These are phyloP conservation scores for Tardiomyces digboiensis DNA, from an alignment of 1,139 yeast species.

Conservation along the genomic window DNA sequence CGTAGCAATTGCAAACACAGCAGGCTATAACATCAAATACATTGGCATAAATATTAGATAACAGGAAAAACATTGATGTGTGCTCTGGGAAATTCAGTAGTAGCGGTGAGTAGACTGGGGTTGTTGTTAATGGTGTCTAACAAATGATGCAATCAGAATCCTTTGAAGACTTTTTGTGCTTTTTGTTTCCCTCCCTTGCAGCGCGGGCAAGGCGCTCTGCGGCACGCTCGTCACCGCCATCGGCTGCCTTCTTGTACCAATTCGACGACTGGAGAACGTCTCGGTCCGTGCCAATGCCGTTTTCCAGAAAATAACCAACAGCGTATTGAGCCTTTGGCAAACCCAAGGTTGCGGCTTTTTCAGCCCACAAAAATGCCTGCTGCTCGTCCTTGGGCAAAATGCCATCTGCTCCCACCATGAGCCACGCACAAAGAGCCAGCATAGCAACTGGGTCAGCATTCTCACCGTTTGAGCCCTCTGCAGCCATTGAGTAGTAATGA, in stretches of 20 bases:
- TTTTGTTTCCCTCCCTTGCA: slow-evolving; percentile 9
- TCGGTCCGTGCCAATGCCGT: slow-evolving; percentile 76
- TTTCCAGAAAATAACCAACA: slow-evolving; percentile 73
- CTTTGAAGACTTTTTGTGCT: slow-evolving; percentile 28
- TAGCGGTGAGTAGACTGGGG: too few relatives aligned
- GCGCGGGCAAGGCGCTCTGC: slow-evolving; percentile 20
- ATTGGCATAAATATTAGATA: too few relatives aligned
- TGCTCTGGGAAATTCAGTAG: too few relatives aligned
- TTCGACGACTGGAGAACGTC: slow-evolving; percentile 48
- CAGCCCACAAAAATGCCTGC: slow-evolving; percentile 95
- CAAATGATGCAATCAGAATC: neutral
- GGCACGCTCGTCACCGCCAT: slow-evolving; percentile 67
- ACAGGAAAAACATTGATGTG: too few relatives aligned
- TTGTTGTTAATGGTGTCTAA: too few relatives aligned
- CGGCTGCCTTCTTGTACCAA: slow-evolving; percentile 75
- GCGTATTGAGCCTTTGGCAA: slow-evolving; percentile 82
- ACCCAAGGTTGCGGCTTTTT: slow-evolving; percentile 68
- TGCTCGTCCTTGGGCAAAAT: slow-evolving; percentile 66
- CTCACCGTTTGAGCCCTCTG: slow-evolving; percentile 36
- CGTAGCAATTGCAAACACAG: too few relatives aligned
- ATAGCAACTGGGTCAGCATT: slow-evolving; percentile 77
- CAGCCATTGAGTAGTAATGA: slow-evolving; percentile 90
- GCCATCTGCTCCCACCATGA: slow-evolving; percentile 82
- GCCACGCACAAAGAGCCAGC: slow-evolving; percentile 97
- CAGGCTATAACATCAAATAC: too few relatives aligned